These are phyloP conservation scores for Entomortierella beljakovae DNA, from an alignment of 192 early-diverging fungal genomes.

Conservation along the genomic window DNA sequence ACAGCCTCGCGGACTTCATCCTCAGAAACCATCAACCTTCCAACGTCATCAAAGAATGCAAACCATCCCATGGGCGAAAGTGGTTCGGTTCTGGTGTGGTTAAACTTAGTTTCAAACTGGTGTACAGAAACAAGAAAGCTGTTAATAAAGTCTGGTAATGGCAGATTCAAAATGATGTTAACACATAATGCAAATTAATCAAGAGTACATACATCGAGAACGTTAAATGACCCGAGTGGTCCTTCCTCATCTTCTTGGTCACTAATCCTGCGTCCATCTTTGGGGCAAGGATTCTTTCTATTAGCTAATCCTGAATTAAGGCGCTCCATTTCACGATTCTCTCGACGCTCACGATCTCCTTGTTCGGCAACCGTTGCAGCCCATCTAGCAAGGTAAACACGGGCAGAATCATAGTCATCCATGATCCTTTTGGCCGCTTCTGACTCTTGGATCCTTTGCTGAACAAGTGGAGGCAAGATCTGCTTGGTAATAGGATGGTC, in stretches of 20 bases:
- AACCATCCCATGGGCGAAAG: constrained; percentile 78
- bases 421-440: constrained; percentile 69
- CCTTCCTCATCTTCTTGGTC: constrained; percentile 39
- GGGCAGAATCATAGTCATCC: constrained; percentile 84
- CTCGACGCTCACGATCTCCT: constrained; percentile 40
- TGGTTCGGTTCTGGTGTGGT: constrained; percentile 61
- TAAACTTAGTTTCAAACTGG: constrained; percentile 57
- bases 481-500: constrained; percentile 67
- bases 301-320: constrained; percentile 7
- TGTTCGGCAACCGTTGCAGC: constrained; percentile 67
- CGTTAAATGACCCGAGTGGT: constrained; percentile 41
- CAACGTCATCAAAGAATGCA: constrained; percentile 71
- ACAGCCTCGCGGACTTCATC: constrained; percentile 67
- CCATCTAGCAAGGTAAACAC: constrained; percentile 85
- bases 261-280: constrained; percentile 28
- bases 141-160: not conserved
- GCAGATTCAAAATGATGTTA: not conserved
- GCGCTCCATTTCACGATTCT: constrained; percentile 26
- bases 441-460: constrained; percentile 62
- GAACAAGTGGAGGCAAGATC: constrained; percentile 65
- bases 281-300: constrained; percentile 3
- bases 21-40: constrained; percentile 60
- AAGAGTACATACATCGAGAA: constrained; percentile 38
- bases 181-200: not conserved
- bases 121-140: not conserved